A percentile compares a stretch with the other conserved stretches of the same genome.
These are phyloP conservation scores for Backusella macrospora DNA, from an alignment of 192 early-diverging fungal genomes.

Conservation along the genomic window DNA sequence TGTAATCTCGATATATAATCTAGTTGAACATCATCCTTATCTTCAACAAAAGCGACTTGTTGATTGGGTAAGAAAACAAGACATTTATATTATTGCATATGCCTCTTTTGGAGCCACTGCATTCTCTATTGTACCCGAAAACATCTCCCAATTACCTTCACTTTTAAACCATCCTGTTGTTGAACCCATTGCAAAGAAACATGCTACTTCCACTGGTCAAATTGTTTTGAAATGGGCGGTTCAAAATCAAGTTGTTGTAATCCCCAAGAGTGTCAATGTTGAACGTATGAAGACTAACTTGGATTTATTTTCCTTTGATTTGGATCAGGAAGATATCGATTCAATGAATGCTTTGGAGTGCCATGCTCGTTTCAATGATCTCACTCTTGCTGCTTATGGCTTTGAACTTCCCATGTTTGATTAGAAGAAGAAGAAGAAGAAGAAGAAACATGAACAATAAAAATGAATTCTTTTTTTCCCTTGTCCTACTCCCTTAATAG, in stretches of 20 bases:
- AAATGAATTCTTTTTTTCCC: not conserved
- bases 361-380: conserved; percentile 52
- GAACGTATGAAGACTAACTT: conserved; percentile 60
- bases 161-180: conserved; percentile 51
- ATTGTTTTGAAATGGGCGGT: conserved; percentile 66
- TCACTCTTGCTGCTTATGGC: conserved; percentile 44
- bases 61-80: conserved; percentile 58
- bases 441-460: conserved; percentile 17
- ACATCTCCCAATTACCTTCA: conserved; percentile 39
- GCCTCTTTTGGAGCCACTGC: conserved; percentile 65
- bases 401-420: conserved; percentile 50
- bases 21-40: conserved; percentile 75
- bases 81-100: conserved; percentile 72
- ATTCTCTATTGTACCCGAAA: conserved; percentile 20
- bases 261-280: conserved; percentile 67
- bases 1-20: too few relatives aligned
- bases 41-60: conserved; percentile 66
- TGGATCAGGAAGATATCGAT: conserved; percentile 52
- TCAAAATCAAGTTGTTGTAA: conserved; percentile 63
- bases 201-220: conserved; percentile 61
- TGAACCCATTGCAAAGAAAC: conserved; percentile 52
- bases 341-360: conserved; percentile 48
- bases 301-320: conserved; percentile 48
- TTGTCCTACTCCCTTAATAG: not conserved
- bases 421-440: too few relatives aligned